Conservation (phyloP, 2,329 filamentous ascomycete genomes). For the Cryphonectria naterciae region DNA sequence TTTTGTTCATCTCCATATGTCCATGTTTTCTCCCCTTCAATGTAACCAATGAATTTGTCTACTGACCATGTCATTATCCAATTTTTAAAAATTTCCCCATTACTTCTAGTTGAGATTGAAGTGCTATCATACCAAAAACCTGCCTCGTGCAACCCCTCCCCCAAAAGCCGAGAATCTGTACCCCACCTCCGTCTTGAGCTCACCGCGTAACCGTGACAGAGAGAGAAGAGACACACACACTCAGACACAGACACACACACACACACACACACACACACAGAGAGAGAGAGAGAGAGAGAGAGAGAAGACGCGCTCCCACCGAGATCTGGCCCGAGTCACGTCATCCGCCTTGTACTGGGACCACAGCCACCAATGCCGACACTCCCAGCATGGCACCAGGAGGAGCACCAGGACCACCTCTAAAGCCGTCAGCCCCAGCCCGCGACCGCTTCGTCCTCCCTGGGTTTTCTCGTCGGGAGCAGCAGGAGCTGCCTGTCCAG, state of each 20-base stretch:
- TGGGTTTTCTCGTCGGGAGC: constrained; percentile 15
- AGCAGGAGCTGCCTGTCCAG: constrained; percentile 2
- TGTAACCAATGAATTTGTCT: neutral
- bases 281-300: too few species aligned
- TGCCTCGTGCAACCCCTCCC: too few species aligned
- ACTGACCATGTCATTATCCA: too few species aligned
- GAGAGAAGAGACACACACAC: neutral
- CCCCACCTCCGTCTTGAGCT: neutral
- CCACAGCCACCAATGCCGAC: neutral
- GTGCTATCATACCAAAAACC: neutral
- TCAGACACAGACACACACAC: too few species aligned
- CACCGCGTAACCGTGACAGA: neutral
- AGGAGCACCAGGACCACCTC: neutral
- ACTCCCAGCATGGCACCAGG: neutral
- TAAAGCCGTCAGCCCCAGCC: neutral
- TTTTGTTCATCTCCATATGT: neutral
- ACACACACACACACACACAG: too few species aligned
- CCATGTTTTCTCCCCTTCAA: neutral
- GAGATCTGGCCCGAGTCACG: too few species aligned
- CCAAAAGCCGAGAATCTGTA: too few species aligned
- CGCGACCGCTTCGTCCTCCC: constrained; percentile 18
- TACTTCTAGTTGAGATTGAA: neutral
- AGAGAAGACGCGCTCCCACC: neutral
- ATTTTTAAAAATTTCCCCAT: too few species aligned
- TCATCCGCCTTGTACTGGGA: too few species aligned